Evolutionary conservation across 2,329 filamentous ascomycete species (phyloP), one percentile per base, ranked within the genome.

Genomic region (Eutypa lata): DNA sequence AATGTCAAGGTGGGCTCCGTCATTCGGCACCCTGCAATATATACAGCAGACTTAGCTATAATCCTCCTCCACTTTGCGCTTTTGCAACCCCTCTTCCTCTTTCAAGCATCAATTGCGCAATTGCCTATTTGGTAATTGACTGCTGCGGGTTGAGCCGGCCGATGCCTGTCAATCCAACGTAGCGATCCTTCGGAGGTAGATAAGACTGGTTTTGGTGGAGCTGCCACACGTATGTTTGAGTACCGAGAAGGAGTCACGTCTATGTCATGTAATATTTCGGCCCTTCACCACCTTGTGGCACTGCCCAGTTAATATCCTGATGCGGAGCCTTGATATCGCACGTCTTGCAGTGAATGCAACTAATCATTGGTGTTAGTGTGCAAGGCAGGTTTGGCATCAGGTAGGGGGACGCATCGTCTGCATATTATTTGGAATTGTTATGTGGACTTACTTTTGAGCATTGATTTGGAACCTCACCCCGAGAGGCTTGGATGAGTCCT

Each of bases 321-420:
- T 87, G 84, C 7, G 94, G 94, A 16, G 91, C 93, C 77, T 99
- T 99, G 76, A 99, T 99, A 72, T 99, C 94, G 71, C 94, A 99
- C 14, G 94, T 99, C 82, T 99, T 99, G 81, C 94, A 99, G 75
- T 99, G 94, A 60, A 99, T 96, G 71, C 94, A 99, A 75, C 92
- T 96, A 62, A 40, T 21, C 18, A 40, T 11, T n/a, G 11, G 48
- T 1, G 48, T 68, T 69, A 66, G 74, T n/a, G 26, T n/a, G 10
- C 26, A 6, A 10, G 10, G 26, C 38, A 19, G n/a, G 19, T n/a
- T 10, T 38, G 7, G 37, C 11, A 42, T 10, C 38, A 13, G 38
- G 10, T 10, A 8, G 7, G 13, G 38, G 16, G 10, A 13, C 7
- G 38, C 38, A 18, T 24, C 38, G 47, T 22, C 18, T 18, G 16